Conservation (phyloP, 495 filamentous ascomycete species). For the Daldinia loculata region DNA sequence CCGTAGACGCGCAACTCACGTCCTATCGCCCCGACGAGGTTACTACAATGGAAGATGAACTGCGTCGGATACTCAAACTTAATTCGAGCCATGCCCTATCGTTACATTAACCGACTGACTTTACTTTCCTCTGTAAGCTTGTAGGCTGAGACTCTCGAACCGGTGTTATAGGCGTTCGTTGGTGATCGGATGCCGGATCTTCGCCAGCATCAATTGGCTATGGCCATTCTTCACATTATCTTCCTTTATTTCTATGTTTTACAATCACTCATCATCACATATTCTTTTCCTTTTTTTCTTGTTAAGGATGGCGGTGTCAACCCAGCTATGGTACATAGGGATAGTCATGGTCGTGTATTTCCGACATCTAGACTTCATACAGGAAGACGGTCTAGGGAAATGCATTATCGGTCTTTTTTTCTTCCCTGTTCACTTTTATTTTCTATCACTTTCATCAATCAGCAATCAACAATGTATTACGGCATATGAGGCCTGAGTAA, state of each 20-base stretch:
- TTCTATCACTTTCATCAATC: constrained; percentile 16
- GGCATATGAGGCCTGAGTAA: constrained; percentile 31
- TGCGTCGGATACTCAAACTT: constrained; percentile 60
- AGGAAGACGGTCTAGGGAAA: constrained; percentile 22
- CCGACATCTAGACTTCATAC: constrained; percentile 43
- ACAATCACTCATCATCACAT: neutral
- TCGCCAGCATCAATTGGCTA: constrained; percentile 1
- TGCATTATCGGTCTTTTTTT: constrained; percentile 26
- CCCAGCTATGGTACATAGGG: constrained; percentile 34
- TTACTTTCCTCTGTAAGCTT: constrained; percentile 20
- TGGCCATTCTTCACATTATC: constrained; percentile 10
- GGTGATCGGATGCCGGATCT: constrained; percentile 1
- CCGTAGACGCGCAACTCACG: constrained; percentile 19
- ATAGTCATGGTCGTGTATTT: constrained; percentile 41
- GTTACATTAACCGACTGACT: constrained; percentile 11
- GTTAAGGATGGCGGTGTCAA: constrained; percentile 23
- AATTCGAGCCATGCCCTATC: constrained; percentile 35
- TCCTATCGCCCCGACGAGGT: constrained; percentile 47
- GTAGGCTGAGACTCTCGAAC: neutral
- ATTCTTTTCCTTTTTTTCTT: constrained; percentile 28
- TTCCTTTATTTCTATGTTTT: constrained; percentile 12
- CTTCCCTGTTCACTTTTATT: constrained; percentile 9
- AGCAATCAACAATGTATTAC: constrained; percentile 41
- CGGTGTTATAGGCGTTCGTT: constrained; percentile 33
- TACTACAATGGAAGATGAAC: constrained; percentile 57